Evolutionary conservation across 495 filamentous ascomycete genomes (phyloP), one percentile per base, ranked within the genome.

Genomic region (Penicillium flavigenum): DNA sequence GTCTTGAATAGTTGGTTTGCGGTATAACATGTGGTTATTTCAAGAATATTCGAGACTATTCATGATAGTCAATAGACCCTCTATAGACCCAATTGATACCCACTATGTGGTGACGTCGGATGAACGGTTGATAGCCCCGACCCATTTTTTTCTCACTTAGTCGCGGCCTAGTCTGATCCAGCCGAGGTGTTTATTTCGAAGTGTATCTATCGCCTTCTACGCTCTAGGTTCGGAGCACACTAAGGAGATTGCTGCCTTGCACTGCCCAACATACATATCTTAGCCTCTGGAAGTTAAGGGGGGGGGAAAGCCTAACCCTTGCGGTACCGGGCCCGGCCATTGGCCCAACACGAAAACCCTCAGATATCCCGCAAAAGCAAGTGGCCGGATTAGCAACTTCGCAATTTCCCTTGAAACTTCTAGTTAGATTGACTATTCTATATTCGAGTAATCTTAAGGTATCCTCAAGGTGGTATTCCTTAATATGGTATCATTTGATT

Each of bases 91-190:
- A 16, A 52, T 24, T 19, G 7, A 32, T 57, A 60, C 51, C 63
- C 63, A 63, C 59, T 29, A 32, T 42, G 34, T 53, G 51, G 58
- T 66, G 61, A 66, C 63, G 60, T 66, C 63, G 61, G 53, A 63
- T 60, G 60, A 65, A 63, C 54, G 63, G 42, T 50, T 14, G 39
- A 43, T 54, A 59, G 43, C 27, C 44, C 27, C 43, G 65, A 65
- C 65, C 65, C 65, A 63, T 45, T 68, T 68, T 68, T 65, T 54
- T 47, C 11, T 44, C 38, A 10, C 32, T 27, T 49, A 61, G 59
- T 61, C 48, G 48, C 56, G 47, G 41, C 42, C 26, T 32, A 41
- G 24, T 43, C 48, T 32, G 27, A 43, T 51, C 24, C 43, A 53
- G 44, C 61, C 61, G 56, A 67, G 64, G 64, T 34, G 9, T 60